Evolutionary conservation across 805 yeast genomes (phyloP), one percentile per base, ranked within the genome.

Genomic region (Candida vaughaniae): DNA sequence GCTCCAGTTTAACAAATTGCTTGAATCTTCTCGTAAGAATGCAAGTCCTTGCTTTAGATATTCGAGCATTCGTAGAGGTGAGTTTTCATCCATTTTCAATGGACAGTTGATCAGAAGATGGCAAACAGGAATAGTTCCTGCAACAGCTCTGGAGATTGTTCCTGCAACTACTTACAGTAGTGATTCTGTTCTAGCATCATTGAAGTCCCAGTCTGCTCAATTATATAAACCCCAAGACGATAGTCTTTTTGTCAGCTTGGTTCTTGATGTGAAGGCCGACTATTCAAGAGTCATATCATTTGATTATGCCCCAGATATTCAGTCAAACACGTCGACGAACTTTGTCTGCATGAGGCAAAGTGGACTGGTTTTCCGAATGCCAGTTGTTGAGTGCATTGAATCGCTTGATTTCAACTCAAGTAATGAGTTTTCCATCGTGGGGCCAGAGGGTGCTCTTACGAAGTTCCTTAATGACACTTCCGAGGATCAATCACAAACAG

Each of bases 321-420:
- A 52, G 5, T 64, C 77, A 2, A 61, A 56, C n/a, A 71, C 80
- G 16, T 74, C 78, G 1, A 73, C 85, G 6, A 79, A 82, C 48
- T 70, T 86, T 39, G 78, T 90, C 19, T 89, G 97, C 58, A 83
- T 90, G 84, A 69, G 96, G 46, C 95, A 87, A 51, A 85, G 95
- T 1, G 97, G 97, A 3, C 82, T 86, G 36, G 80, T 89, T 0
- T 89, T 85, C 58, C 70, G 83, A 40, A 85, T 85, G 90, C 75
- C 82, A 0, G 85, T 82, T 0, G 61, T 68, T 1, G 91, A 85
- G 53, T 75, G 84, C 33, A 80, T 80, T 22, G 78, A 78, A 25
- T 69, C 80, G 6, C 55, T 84, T 6, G 68, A 66, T 11, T 84
- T 89, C 58, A 85, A 80, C 47, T 78, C 91, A 1, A 74, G 69